Evolutionary conservation across 1,284 basidiomycete genomes (phyloP), one percentile per base, ranked within the genome.

Genomic region (Rhodotorula sp.): DNA sequence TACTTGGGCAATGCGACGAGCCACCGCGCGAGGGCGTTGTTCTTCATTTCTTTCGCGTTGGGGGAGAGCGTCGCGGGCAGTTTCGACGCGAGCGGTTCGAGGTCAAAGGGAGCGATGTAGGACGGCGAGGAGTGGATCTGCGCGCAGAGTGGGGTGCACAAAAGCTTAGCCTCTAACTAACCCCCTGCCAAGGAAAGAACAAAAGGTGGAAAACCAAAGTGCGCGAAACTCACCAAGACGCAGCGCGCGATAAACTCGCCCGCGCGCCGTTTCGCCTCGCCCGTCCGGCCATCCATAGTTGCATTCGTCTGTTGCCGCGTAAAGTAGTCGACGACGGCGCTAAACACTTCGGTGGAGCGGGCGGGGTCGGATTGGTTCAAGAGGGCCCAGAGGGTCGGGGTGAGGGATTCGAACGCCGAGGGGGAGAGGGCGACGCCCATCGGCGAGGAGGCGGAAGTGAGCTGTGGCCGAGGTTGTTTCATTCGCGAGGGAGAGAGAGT

Each of bases 351-450:
- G 5, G 23, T 15, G 1, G 67, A 62, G 2, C 58, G 52, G 0
- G 29, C 52, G 0, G 16, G 4, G 4, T 58, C 52, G 15, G 80
- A 78, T 61, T 83, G 85, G 78, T 86, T 88, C 64, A 94, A 80
- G 59, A 97, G 83, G 39, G 89, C 86, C 91, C 92, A 96, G 58
- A 96, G 85, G 3, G 92, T 90, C 58, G 74, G 71, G 39, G 68
- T 64, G 23, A 75, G 65, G 3, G 64, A 63, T 12, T 82, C 78
- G 81, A 93, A 96, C 20, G 87, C 85, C n/a, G 84, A 79, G 1
- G 87, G 82, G 18, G 86, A 85, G 62, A 94, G 82, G 0, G 70
- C 29, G 21, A 84, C 86, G 72, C 78, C 83, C 79, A 81, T 82
- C 78, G 77, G 85, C 77, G 78, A 83, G 82, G 69, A 77, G 57